A percentile compares a stretch with the other conserved stretches of the same genome.
Evolutionary conservation across 257 asterid species (phyloP).

Genomic region (Capsicum chinense): DNA sequence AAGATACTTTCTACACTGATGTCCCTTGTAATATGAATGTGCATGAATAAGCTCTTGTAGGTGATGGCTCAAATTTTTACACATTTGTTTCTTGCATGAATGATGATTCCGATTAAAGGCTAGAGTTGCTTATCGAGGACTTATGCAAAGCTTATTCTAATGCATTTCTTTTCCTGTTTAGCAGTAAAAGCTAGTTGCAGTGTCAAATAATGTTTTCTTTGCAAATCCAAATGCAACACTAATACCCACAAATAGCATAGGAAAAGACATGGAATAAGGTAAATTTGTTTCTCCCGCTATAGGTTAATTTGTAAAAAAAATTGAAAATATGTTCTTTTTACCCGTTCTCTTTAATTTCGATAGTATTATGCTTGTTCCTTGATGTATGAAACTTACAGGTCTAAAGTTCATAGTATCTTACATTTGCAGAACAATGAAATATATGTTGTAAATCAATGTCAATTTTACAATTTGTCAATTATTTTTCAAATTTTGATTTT

Average conservation of each 20-base stretch:
- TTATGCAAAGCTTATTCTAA: neutral
- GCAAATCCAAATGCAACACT: conserved; percentile 87
- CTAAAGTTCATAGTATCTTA: no score
- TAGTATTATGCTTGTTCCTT: no score
- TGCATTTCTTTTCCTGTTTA: conserved; percentile 22
- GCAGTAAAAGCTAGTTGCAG: conserved; percentile 86
- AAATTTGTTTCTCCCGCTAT: conserved; percentile 34
- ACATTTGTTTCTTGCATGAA: neutral
- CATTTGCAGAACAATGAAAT: no score
- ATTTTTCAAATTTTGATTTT: no score
- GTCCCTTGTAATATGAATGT: neutral
- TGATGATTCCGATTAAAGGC: neutral
- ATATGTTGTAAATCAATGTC: no score
- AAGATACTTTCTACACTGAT: neutral
- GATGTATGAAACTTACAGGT: no score
- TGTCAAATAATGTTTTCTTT: conserved; percentile 67
- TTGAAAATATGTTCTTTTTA: neutral
- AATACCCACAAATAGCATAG: conserved; percentile 90
- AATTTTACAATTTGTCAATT: no score
- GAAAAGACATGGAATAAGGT: conserved; percentile 92
- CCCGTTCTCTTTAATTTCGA: no score
- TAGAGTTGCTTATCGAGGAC: neutral
- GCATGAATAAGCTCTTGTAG: neutral
- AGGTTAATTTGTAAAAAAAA: neutral
- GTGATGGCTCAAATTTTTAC: neutral